A percentile compares a stretch with the other conserved stretches of the same genome.
These are phyloP conservation scores for Dichomitus squalens DNA, from an alignment of 1,284 basidiomycete genomes.

Conservation along the genomic window DNA sequence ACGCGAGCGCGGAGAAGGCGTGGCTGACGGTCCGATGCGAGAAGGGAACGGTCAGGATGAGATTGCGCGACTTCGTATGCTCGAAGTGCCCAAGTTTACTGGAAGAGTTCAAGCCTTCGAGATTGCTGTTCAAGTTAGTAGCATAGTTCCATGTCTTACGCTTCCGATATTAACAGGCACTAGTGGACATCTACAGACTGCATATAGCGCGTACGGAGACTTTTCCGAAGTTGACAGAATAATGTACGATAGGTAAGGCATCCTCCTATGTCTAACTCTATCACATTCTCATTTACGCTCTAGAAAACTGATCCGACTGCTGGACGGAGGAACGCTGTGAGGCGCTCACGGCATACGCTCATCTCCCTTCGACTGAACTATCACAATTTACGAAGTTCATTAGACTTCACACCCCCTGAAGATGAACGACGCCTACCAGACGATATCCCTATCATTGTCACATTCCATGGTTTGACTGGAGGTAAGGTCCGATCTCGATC, in stretches of 20 bases:
- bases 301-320: constrained; percentile 57
- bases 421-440: constrained; percentile 53
- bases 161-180: not conserved
- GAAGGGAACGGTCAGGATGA: constrained; percentile 34
- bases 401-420: constrained; percentile 67
- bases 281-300: not conserved
- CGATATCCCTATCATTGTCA: constrained; percentile 78
- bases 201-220: constrained; percentile 67
- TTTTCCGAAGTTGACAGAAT: constrained; percentile 74
- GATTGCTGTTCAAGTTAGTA: constrained; percentile 69
- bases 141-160: not conserved
- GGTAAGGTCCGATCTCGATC: constrained; percentile 2
- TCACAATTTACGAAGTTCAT: constrained; percentile 44
- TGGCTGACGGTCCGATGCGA: not conserved
- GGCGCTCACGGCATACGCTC: constrained; percentile 21
- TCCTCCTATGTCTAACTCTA: not conserved
- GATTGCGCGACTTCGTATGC: constrained; percentile 56
- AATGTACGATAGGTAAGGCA: constrained; percentile 63
- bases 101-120: constrained; percentile 53
- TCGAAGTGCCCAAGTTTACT: constrained; percentile 58
- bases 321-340: constrained; percentile 72
- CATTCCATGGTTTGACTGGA: constrained; percentile 80
- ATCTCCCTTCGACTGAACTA: not conserved
- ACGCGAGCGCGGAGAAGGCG: not conserved
- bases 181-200: constrained; percentile 72